Percentiles rank a stretch among this genome's conserved stretches.
These are phyloP conservation scores for Rhizophagus clarus DNA, from an alignment of 192 early-diverging fungal species.

Conservation along the genomic window DNA sequence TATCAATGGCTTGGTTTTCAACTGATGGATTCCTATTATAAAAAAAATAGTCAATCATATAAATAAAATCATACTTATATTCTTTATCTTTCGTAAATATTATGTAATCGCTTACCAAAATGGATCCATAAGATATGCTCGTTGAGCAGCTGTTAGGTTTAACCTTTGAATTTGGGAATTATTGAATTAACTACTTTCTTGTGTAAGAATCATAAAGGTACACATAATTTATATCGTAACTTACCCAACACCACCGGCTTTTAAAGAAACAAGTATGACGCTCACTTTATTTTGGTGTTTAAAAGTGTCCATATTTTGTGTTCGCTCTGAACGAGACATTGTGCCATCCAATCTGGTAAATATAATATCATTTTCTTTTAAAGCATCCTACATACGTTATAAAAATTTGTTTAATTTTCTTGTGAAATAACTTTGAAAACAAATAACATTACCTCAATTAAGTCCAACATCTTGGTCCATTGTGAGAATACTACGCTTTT, in stretches of 20 bases:
- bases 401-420: slow-evolving; percentile 17
- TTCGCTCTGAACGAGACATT: slow-evolving; percentile 61
- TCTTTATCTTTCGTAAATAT: not conserved
- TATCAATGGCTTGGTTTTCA: slow-evolving; percentile 82
- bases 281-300: slow-evolving; percentile 51
- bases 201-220: not conserved
- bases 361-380: slow-evolving; percentile 53
- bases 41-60: slow-evolving; percentile 56
- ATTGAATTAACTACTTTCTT: not conserved
- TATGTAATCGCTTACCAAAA: slow-evolving; percentile 38
- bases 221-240: not conserved
- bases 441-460: slow-evolving; percentile 59
- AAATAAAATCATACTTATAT: slow-evolving; percentile 33
- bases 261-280: slow-evolving; percentile 68
- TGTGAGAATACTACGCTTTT: slow-evolving; percentile 96
- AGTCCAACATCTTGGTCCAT: slow-evolving; percentile 84
- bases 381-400: slow-evolving; percentile 53
- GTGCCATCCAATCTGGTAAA: slow-evolving; percentile 81
- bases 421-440: not conserved
- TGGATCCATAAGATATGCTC: slow-evolving; percentile 69
- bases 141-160: slow-evolving; percentile 70
- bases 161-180: slow-evolving; percentile 33
- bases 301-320: slow-evolving; percentile 58
- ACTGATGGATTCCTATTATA: slow-evolving; percentile 76
- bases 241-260: slow-evolving; percentile 74